Percentiles rank a stretch among this genome's conserved stretches.
Conservation (phyloP, 2,329 filamentous ascomycete genomes). For the Arachnomyces sp. region DNA sequence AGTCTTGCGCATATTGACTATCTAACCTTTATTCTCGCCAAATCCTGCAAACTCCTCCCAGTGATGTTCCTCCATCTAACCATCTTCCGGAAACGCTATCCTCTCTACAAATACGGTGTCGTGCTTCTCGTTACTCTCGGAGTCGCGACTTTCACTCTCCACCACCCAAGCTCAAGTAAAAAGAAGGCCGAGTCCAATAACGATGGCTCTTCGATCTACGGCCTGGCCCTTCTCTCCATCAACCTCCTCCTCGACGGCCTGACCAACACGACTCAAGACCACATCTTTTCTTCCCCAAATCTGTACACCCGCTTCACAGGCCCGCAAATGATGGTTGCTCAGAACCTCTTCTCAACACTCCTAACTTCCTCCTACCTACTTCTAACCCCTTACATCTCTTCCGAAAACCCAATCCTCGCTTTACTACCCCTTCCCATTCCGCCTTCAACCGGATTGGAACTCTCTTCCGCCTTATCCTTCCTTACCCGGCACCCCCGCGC, state of each 20-base stretch:
- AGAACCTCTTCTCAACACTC: conserved; percentile 77
- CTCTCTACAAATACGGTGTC: conserved; percentile 92
- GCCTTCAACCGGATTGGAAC: conserved; percentile 59
- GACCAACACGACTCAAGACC: conserved; percentile 93
- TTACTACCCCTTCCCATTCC: conserved; percentile 55
- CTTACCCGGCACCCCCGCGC: conserved; percentile 71
- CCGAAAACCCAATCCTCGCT: conserved; percentile 56
- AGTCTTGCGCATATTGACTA: conserved; percentile 92
- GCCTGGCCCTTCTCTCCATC: conserved; percentile 71
- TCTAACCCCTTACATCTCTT: conserved; percentile 68
- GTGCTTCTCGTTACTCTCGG: conserved; percentile 84
- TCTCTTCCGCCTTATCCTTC: conserved; percentile 71
- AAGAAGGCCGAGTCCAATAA: conserved; percentile 39
- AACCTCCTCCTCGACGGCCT: conserved; percentile 94
- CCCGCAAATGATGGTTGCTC: conserved; percentile 98
- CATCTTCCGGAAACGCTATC: conserved; percentile 79
- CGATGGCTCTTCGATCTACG: conserved; percentile 58
- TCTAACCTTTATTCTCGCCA: conserved; percentile 93
- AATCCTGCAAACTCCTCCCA: conserved; percentile 96
- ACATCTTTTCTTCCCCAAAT: conserved; percentile 63
- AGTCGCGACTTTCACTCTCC: conserved; percentile 89
- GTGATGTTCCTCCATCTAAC: conserved; percentile 97
- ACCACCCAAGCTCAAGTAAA: conserved; percentile 57
- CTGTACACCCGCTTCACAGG: conserved; percentile 71
- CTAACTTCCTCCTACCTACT: conserved; percentile 71